These are phyloP conservation scores for Heliocybe sulcata DNA, from an alignment of 1,284 basidiomycete genomes.

Conservation along the genomic window DNA sequence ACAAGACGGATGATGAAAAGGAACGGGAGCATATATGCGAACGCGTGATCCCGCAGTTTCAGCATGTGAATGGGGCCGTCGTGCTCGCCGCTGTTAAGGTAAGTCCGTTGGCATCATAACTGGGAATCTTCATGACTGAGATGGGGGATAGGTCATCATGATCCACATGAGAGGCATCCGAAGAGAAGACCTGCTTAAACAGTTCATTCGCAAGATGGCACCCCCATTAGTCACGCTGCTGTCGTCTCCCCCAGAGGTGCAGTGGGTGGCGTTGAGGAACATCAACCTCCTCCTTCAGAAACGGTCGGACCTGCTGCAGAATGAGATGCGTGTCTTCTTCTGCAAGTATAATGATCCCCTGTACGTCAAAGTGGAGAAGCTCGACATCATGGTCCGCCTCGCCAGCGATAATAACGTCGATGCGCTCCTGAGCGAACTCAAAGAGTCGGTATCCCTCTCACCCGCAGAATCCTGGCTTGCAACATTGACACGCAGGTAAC, in stretches of 20 bases:
- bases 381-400: constrained; percentile 97
- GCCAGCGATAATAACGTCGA: constrained; percentile 91
- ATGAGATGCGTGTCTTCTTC: constrained; percentile 98
- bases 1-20: constrained; percentile 79
- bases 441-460: constrained; percentile 59
- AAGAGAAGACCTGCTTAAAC: constrained; percentile 83
- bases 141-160: constrained; percentile 76
- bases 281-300: constrained; percentile 96
- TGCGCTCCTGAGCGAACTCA: constrained; percentile 90
- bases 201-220: constrained; percentile 94
- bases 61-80: constrained; percentile 93
- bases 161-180: constrained; percentile 86
- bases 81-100: constrained; percentile 94
- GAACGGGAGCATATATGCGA: constrained; percentile 99
- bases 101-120: constrained; percentile 10
- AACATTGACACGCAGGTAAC: constrained; percentile 6
- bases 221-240: constrained; percentile 84
- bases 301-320: constrained; percentile 81
- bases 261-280: constrained; percentile 96
- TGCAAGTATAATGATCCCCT: constrained; percentile 99
- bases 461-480: neutral
- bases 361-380: constrained; percentile 97
- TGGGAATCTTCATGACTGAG: constrained; percentile 2
- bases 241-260: constrained; percentile 78
- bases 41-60: constrained; percentile 96